Base-by-base conservation (phyloP, 306 rosid species). In the Prunus fruticosa region DNA sequence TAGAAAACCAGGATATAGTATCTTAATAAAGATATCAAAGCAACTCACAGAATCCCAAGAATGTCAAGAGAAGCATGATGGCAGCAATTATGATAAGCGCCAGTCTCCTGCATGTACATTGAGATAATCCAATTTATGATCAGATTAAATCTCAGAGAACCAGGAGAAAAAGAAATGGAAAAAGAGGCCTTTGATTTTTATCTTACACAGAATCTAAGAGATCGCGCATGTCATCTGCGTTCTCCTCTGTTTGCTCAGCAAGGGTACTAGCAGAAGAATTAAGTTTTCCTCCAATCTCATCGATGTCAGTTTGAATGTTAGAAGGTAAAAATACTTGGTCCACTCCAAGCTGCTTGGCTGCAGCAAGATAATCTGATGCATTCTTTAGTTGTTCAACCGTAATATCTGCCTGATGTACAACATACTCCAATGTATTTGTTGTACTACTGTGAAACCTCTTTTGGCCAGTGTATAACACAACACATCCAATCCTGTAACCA, bases 11-110 rank as follows among this genome's bases (percentile, higher is more conserved):
- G 15, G 67, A 41, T 49, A 52, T 14, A 79, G 57, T 70, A 56
- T 57, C 28, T 56, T 67, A 30, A 43, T 61, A 43, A 68, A 54
- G 74, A 64, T 61, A 20, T 28, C 16, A 11, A 75, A 60, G 60
- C 65, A 53, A 69, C 98, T 20, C 85, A 86, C 93, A 38, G 63
- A 86, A 81, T 46, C 98, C 94, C 74, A 80, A 69, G 67, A 88
- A 77, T 54, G 86, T 71, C 76, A 94, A 50, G 30, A 82, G 5
- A 64, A 94, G 88, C 91, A 90, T 82, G 53, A 81, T 78, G 34
- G 89, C 88, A 27, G 89, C 88, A 32, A 86, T 34, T 19, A 89
- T 75, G 47, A 82, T 73, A 67, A 89, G 87, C 3, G 76, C 60
- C 47, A 53, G 32, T 19, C 85, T 86, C 84, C 98, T 89, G 89